These are phyloP conservation scores for Graphilbum sp. DNA, from an alignment of 2,329 filamentous ascomycete species.

Conservation along the genomic window DNA sequence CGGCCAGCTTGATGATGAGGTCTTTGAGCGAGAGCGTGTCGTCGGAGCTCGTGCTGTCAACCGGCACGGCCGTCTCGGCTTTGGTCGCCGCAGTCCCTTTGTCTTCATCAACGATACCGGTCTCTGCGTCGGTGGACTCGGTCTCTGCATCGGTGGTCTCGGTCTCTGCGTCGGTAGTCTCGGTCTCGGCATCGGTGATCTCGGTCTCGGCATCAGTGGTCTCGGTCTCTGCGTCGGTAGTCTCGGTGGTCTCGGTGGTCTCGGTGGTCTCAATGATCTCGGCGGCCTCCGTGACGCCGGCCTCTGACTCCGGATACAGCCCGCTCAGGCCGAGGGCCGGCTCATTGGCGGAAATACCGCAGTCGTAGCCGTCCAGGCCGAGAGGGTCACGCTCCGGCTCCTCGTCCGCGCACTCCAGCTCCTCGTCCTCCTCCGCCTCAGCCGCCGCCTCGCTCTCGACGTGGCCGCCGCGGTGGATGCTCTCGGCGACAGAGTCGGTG, in stretches of 20 bases:
- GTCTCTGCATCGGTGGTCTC: no score
- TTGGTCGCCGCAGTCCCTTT: no score
- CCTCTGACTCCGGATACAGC: no score
- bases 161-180: not conserved
- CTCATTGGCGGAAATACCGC: not conserved
- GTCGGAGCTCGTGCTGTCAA: not conserved
- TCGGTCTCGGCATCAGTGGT: no score
- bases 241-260: no score
- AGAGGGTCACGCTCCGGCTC: not conserved
- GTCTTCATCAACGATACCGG: no score
- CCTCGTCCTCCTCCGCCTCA: not conserved
- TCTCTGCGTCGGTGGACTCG: no score
- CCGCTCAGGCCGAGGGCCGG: no score
- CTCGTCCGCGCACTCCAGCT: not conserved
- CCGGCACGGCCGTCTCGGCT: no score
- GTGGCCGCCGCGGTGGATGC: conserved; percentile 2
- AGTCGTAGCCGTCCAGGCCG: conserved; percentile 2
- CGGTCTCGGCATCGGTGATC: no score
- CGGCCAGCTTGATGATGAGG: conserved; percentile 34
- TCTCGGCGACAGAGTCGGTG: conserved; percentile 9
- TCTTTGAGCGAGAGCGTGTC: conserved; percentile 22
- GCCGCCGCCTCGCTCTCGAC: not conserved
- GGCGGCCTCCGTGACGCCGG: no score
- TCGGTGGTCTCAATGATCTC: not conserved
- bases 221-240: no score